Conservation (phyloP, 1,139 yeast genomes). For the Ogataea hybrid region DNA sequence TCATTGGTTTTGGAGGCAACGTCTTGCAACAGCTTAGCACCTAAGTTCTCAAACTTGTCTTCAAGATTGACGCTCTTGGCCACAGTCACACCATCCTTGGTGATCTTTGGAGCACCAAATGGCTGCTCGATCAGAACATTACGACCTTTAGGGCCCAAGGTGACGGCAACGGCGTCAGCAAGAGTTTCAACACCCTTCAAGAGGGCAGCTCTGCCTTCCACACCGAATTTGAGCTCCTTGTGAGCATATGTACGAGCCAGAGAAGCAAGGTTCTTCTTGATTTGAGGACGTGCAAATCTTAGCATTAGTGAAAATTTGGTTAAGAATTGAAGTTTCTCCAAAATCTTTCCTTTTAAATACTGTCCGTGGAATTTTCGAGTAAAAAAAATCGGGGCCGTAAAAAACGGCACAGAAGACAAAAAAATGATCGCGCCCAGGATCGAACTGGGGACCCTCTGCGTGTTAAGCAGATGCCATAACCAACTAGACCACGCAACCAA, state of each 20-base stretch:
- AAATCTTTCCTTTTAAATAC: constrained; percentile 10
- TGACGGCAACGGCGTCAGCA: constrained; percentile 96
- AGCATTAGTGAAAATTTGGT: constrained; percentile 40
- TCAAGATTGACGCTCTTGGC: constrained; percentile 84
- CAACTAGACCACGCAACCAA: constrained; percentile 57
- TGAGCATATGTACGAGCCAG: constrained; percentile 68
- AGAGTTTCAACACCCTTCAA: constrained; percentile 94
- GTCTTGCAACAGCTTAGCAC: constrained; percentile 95
- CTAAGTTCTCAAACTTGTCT: constrained; percentile 95
- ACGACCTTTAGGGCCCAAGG: constrained; percentile 98
- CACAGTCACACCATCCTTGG: constrained; percentile 99
- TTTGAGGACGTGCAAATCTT: constrained; percentile 51
- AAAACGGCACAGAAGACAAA: neutral
- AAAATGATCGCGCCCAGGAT: constrained; percentile 66
- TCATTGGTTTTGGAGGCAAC: constrained; percentile 98
- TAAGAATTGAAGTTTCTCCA: constrained; percentile 5
- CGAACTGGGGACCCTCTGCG: constrained; percentile 81
- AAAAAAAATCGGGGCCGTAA: constrained; percentile 10
- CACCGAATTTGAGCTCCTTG: constrained; percentile 97
- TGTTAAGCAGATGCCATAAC: constrained; percentile 73
- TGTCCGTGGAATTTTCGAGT: constrained; percentile 11
- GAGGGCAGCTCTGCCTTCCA: constrained; percentile 97
- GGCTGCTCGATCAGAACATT: constrained; percentile 96
- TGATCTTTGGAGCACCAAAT: constrained; percentile 96
- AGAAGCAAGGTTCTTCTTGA: constrained; percentile 40